phyloP scores from a whole-genome alignment of 257 asterid species.

The Knoxia roxburghii region DNA sequence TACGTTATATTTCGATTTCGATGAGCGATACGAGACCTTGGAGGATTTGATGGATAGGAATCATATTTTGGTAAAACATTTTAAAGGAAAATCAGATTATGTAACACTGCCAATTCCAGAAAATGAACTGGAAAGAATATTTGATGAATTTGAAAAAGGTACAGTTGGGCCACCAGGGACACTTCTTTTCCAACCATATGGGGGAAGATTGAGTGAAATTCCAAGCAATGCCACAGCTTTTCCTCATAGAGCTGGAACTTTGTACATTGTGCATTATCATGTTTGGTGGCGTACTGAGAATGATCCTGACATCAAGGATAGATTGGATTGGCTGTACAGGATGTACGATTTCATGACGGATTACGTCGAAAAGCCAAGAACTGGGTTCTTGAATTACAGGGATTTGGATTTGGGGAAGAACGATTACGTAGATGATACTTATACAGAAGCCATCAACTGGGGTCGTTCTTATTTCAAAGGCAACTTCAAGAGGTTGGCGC shows the following conservation, averaged over 20 bases:
- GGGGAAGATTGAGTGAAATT: conserved; percentile 42
- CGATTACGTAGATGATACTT: conserved; percentile 8
- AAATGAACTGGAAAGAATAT: conserved; percentile 19
- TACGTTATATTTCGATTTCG: background rate
- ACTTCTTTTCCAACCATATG: conserved; percentile 44
- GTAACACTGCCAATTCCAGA: conserved; percentile 25
- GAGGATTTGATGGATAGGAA: conserved; percentile 4
- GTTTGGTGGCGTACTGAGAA: conserved; percentile 32
- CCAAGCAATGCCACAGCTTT: conserved; percentile 31
- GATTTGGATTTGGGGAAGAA: conserved; percentile 57
- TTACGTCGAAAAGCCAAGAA: conserved; percentile 42
- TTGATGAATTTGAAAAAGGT: conserved; percentile 17
- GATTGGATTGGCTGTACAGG: conserved; percentile 31
- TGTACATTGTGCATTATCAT: conserved; percentile 41
- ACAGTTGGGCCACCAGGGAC: conserved; percentile 20
- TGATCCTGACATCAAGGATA: background rate
- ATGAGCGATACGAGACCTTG: background rate
- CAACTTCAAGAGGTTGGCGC: conserved; percentile 36
- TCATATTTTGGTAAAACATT: conserved; percentile 22
- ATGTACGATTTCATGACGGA: conserved; percentile 37
- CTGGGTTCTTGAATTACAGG: conserved; percentile 43
- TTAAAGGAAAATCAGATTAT: conserved; percentile 50
- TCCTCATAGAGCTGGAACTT: conserved; percentile 44
- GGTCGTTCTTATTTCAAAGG: conserved; percentile 43
- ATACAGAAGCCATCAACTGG: conserved; percentile 29